A percentile compares a stretch with the other conserved stretches of the same genome.
Conservation (phyloP, 2,329 filamentous ascomycete genomes). For the Didymella keratinophila region DNA sequence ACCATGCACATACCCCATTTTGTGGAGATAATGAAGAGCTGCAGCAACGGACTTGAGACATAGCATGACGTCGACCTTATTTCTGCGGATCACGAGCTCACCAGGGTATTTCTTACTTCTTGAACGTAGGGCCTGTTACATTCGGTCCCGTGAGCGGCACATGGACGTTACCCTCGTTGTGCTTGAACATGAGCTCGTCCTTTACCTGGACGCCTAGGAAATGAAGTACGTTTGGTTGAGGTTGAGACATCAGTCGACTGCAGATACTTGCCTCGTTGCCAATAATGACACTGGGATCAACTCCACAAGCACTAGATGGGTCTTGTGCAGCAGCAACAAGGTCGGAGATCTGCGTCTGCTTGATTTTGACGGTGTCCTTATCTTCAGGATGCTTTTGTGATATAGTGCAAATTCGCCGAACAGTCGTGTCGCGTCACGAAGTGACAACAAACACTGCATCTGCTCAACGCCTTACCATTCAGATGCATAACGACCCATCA, state of each 20-base stretch:
- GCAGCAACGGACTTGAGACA: conserved; percentile 5
- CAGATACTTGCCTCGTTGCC: conserved; percentile 3
- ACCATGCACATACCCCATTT: background rate
- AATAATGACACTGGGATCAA: background rate
- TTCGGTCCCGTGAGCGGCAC: background rate
- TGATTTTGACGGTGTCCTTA: background rate
- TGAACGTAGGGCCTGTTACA: conserved; percentile 8
- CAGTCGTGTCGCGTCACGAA: background rate
- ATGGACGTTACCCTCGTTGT: background rate
- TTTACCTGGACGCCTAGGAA: conserved; percentile 6
- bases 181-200: background rate
- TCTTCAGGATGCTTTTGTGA: background rate
- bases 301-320: background rate
- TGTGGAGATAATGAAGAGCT: background rate
- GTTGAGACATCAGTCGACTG: background rate
- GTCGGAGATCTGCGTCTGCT: background rate
- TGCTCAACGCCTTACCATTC: background rate
- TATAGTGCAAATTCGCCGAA: conserved; percentile 4
- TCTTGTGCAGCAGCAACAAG: background rate
- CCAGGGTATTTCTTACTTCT: conserved; percentile 13
- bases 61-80: conserved; percentile 1
- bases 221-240: conserved; percentile 1
- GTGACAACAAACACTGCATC: too few relatives aligned
- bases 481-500: background rate
- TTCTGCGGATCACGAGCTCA: conserved; percentile 3